A percentile compares a stretch with the other conserved stretches of the same genome.
Conservation (phyloP, 2,329 filamentous ascomycete genomes). For the Talaromyces sp. region DNA sequence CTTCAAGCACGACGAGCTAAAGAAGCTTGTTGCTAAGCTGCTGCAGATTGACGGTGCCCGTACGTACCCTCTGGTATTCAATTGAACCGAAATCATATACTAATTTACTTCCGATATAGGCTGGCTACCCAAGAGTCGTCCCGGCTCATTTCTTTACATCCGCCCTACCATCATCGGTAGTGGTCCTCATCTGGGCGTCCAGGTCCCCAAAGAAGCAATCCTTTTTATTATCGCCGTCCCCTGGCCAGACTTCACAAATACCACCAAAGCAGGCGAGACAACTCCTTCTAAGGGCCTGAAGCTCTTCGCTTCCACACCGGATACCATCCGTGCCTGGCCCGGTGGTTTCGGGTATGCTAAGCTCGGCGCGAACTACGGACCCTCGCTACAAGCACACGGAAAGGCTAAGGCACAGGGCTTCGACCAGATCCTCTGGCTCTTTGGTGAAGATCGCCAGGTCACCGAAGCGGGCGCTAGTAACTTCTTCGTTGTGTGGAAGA, state of each 20-base stretch:
- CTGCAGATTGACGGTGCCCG: constrained; percentile 63
- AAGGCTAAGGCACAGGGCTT: constrained; percentile 75
- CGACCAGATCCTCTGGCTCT: constrained; percentile 93
- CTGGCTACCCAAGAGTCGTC: constrained; percentile 70
- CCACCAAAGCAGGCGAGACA: constrained; percentile 22
- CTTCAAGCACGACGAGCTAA: constrained; percentile 71
- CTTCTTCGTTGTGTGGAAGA: constrained; percentile 81
- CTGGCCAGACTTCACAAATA: constrained; percentile 37
- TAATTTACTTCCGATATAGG: constrained; percentile 46
- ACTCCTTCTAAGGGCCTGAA: constrained; percentile 52
- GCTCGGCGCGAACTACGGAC: constrained; percentile 91
- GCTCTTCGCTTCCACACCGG: constrained; percentile 76
- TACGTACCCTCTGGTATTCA: constrained; percentile 48
- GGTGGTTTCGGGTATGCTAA: constrained; percentile 92
- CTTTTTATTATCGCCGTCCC: constrained; percentile 75
- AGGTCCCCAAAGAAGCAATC: constrained; percentile 77
- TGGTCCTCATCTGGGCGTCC: constrained; percentile 77
- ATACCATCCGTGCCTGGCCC: constrained; percentile 88
- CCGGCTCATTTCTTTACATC: constrained; percentile 75
- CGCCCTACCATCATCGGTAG: constrained; percentile 86
- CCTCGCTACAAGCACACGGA: constrained; percentile 74
- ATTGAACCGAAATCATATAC: neutral
- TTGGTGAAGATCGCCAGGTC: constrained; percentile 74
- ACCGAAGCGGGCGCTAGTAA: constrained; percentile 92
- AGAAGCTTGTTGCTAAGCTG: constrained; percentile 74